phyloP scores from a whole-genome alignment of 192 early-diverging fungal species.

The Geosiphon pyriformis region DNA sequence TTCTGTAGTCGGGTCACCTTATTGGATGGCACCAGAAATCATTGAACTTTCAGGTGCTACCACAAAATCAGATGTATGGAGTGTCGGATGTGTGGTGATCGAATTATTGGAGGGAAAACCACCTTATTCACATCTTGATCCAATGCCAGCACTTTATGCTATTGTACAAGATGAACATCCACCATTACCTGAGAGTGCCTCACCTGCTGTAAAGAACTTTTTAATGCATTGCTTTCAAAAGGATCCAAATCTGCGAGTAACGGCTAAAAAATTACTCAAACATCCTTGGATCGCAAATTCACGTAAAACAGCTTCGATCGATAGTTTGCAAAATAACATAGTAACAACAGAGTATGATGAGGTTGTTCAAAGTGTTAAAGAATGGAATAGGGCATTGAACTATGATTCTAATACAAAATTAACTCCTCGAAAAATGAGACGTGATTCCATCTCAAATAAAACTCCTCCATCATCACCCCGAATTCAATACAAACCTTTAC shows the following conservation, averaged over 20 bases:
- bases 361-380: slow-evolving; percentile 33
- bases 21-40: slow-evolving; percentile 77
- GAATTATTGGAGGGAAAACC: slow-evolving; percentile 67
- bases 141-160: slow-evolving; percentile 64
- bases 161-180: slow-evolving; percentile 73
- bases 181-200: slow-evolving; percentile 60
- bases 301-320: neutral
- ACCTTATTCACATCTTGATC: slow-evolving; percentile 62
- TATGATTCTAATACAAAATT: neutral
- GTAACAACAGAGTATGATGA: slow-evolving; percentile 33
- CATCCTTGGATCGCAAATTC: slow-evolving; percentile 60
- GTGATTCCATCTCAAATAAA: slow-evolving; percentile 4
- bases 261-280: slow-evolving; percentile 62
- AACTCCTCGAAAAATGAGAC: neutral
- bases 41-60: slow-evolving; percentile 62
- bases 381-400: slow-evolving; percentile 38
- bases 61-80: slow-evolving; percentile 69
- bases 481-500: slow-evolving; percentile 1
- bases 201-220: slow-evolving; percentile 65
- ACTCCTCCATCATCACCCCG: neutral
- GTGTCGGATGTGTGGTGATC: slow-evolving; percentile 65
- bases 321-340: slow-evolving; percentile 29
- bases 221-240: slow-evolving; percentile 74
- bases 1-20: slow-evolving; percentile 63
- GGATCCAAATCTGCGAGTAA: slow-evolving; percentile 58